Base-by-base conservation (phyloP, 2,329 filamentous ascomycete species). In the Diaporthe ampelina region DNA sequence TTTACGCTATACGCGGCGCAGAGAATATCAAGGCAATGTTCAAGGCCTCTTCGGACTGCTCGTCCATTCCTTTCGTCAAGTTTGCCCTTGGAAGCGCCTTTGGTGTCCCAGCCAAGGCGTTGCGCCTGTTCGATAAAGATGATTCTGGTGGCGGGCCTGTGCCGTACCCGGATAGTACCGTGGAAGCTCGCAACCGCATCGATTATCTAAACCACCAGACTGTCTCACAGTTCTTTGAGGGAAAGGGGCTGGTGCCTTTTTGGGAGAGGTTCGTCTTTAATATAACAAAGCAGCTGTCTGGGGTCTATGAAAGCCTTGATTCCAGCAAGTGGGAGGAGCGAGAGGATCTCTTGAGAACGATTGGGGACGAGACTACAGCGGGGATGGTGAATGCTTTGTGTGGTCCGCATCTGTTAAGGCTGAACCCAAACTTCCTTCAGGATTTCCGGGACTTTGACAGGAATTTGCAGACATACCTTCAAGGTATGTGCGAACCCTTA, bases 31-130 rank as follows among this genome's bases (percentile, higher is more conserved):
- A 43, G 4, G 58, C n/a, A 8, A 37, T 61, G 3, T 61, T 61
- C 37, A 61, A 15, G 21, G 26, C 9, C n/a, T 61, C 58, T 1
- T 61, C n/a, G 37, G 35, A 15, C 4, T 61, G 58, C 58, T 43
- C 35, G 1, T 61, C 58, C n/a, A 21, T 61, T 37, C 58, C 58
- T 24, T 61, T 61, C n/a, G 58, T 61, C 58, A 61, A 43, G 37
- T 61, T 61, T n/a, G 58, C 58, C 7, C 58, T 61, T 15, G 58
- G 58, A 3, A 11, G 26, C 15, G 58, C 58, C 8, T 61, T 61
- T 21, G 58, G 58, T 15, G 11, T 61, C n/a, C 58, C 58, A 5
- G 21, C n/a, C 7, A 43, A 29, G 10, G 58, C 58, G 6, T 24
- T 61, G n/a, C 17, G n/a, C n/a, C n/a, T 61, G 3, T 61, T 19